These are phyloP conservation scores for Pseudopyrenochaeta lycopersici DNA, from an alignment of 2,329 filamentous ascomycete species.

Conservation along the genomic window DNA sequence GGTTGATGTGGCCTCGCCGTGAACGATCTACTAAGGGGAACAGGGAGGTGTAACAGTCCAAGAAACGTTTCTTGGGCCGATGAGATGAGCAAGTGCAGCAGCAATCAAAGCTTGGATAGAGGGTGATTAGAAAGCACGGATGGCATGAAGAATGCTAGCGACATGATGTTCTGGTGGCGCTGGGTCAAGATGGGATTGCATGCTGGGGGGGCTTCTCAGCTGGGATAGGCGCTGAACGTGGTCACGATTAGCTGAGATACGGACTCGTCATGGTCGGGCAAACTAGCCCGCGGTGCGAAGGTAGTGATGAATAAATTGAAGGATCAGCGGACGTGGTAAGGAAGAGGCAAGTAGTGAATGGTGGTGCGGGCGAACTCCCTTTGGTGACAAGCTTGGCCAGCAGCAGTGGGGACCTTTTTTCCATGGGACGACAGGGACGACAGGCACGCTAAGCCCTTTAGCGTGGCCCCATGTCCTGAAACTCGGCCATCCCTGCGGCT, in stretches of 20 bases:
- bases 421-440: no score
- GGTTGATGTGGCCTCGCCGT: constrained; percentile 1
- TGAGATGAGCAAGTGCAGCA: no score
- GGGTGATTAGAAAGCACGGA: no score
- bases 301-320: not conserved
- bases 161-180: no score
- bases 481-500: constrained; percentile 13
- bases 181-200: no score
- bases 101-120: no score
- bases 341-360: not conserved
- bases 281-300: not conserved
- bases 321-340: not conserved
- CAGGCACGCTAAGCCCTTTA: constrained; percentile 7
- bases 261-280: not conserved
- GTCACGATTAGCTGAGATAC: not conserved
- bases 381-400: not conserved
- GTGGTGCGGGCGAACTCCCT: not conserved
- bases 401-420: constrained; percentile 5
- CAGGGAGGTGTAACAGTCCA: not conserved
- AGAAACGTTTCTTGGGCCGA: no score
- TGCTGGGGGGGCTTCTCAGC: not conserved
- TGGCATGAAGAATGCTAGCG: not conserved
- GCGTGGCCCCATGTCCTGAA: constrained; percentile 12
- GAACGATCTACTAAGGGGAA: not conserved
- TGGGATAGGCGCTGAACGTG: not conserved